Conservation (phyloP, 305 asterid genomes). For the Plantago coronopus region DNA sequence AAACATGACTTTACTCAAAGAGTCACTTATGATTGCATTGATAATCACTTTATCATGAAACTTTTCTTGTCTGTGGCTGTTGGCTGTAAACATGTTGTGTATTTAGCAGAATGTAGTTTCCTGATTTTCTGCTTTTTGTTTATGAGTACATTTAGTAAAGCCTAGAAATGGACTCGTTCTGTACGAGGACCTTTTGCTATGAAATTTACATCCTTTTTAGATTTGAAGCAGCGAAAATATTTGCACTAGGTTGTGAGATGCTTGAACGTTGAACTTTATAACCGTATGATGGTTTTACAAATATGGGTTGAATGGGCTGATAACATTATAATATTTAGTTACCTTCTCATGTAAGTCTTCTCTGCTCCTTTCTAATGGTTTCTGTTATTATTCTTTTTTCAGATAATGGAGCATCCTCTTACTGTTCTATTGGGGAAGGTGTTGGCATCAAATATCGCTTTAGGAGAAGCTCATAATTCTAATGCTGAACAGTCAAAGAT, state of each 20-base stretch:
- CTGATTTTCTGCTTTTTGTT: too few species aligned
- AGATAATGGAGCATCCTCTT: constrained; percentile 94
- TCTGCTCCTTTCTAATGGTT: constrained; percentile 13
- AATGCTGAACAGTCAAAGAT: constrained; percentile 53
- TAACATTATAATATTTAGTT: not conserved
- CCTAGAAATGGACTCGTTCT: too few species aligned
- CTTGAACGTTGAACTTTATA: not conserved
- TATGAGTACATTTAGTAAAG: too few species aligned
- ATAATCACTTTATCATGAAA: too few species aligned
- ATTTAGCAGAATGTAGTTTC: too few species aligned
- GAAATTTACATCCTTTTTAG: too few species aligned
- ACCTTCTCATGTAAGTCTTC: constrained; percentile 5
- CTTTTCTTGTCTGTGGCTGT: too few species aligned
- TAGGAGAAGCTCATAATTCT: constrained; percentile 62
- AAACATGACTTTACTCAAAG: constrained; percentile 1
- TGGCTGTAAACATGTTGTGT: too few species aligned
- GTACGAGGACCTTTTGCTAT: too few species aligned
- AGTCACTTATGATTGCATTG: constrained; percentile 7
- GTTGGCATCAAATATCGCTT: constrained; percentile 68
- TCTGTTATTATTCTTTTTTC: constrained; percentile 24
- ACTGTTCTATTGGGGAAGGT: constrained; percentile 76
- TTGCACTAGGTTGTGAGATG: not conserved
- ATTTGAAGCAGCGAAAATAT: not conserved
- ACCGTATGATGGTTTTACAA: not conserved
- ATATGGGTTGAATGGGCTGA: not conserved